Conservation (phyloP, 345 rosid genomes). For the Salix dunnii region DNA sequence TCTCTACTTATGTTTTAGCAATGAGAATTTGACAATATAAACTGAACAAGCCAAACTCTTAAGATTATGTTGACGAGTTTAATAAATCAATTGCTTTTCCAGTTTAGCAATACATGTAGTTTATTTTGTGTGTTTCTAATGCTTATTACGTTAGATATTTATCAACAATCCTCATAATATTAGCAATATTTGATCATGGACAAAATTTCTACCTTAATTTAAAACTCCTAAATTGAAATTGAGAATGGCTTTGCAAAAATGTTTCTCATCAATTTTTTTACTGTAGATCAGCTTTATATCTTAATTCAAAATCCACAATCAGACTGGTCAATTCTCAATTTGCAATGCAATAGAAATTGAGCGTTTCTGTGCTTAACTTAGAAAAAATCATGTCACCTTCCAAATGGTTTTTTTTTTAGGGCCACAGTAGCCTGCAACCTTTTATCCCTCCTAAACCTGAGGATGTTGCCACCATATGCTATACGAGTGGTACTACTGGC, state of each 20-base stretch:
- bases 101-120: no score
- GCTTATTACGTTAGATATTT: neutral
- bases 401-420: conserved; percentile 35
- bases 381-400: neutral
- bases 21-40: no score
- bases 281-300: neutral
- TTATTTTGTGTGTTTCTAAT: neutral
- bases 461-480: conserved; percentile 34
- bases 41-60: neutral
- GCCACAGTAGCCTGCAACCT: conserved; percentile 21
- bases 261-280: no score
- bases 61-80: neutral
- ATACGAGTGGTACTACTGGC: conserved; percentile 39
- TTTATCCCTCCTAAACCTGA: conserved; percentile 27
- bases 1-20: no score
- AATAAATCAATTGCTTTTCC: no score
- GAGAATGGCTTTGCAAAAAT: no score
- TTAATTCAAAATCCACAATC: neutral
- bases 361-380: neutral
- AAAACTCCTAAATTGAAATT: no score
- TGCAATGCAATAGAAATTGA: conserved; percentile 2
- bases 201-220: no score
- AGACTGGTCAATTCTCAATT: conserved; percentile 1
- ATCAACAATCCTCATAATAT: neutral
- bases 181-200: neutral